phyloP scores from a whole-genome alignment of 495 filamentous ascomycete genomes.

The Podospora sp. region DNA sequence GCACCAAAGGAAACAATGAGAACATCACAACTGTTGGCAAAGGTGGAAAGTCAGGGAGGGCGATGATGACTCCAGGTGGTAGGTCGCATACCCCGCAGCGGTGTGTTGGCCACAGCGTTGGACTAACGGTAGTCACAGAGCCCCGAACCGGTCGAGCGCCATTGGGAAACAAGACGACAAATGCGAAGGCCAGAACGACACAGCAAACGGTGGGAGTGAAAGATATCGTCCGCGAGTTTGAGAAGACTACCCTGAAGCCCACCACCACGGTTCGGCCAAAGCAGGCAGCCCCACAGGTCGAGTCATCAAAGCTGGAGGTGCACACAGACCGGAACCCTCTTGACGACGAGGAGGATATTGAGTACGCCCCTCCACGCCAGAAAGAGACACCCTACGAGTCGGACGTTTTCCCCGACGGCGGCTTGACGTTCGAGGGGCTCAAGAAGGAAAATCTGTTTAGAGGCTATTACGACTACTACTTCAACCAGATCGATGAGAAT shows the following conservation, averaged over 20 bases:
- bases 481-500: slow-evolving; percentile 66
- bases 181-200: slow-evolving; percentile 77
- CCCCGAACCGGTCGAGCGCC: slow-evolving; percentile 71
- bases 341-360: slow-evolving; percentile 62
- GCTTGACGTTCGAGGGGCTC: slow-evolving; percentile 49
- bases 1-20: slow-evolving; percentile 61
- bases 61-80: slow-evolving; percentile 72
- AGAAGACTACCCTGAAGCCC: slow-evolving; percentile 45
- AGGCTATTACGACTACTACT: slow-evolving; percentile 66
- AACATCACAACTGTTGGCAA: slow-evolving; percentile 64
- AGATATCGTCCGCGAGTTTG: slow-evolving; percentile 41
- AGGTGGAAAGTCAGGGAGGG: slow-evolving; percentile 46
- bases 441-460: slow-evolving; percentile 66
- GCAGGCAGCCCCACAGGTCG: slow-evolving; percentile 48
- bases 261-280: slow-evolving; percentile 40
- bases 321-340: slow-evolving; percentile 39
- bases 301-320: slow-evolving; percentile 49
- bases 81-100: not conserved
- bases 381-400: slow-evolving; percentile 73
- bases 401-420: slow-evolving; percentile 69
- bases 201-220: slow-evolving; percentile 56
- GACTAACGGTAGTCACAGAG: slow-evolving; percentile 46
- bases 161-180: slow-evolving; percentile 92
- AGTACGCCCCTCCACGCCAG: slow-evolving; percentile 48
- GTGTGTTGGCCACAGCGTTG: not conserved